Base-by-base conservation (phyloP, 345 rosid species). In the Alliaria petiolata region DNA sequence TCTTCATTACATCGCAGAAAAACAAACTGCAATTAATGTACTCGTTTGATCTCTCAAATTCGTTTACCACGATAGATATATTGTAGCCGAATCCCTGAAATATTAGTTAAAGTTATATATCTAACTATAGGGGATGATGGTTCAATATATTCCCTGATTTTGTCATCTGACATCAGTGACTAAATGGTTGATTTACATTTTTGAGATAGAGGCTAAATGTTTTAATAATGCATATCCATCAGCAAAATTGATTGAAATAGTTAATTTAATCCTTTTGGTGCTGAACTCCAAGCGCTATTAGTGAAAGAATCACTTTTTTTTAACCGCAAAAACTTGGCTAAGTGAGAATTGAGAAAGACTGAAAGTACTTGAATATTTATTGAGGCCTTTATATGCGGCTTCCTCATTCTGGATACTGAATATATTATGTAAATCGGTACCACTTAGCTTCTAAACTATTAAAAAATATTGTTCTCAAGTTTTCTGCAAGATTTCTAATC, bases 301-400 rank as follows among this genome's bases (percentile, higher is more conserved):
- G 57, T 46, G 39, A n/a, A n/a, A n/a, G n/a, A n/a, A n/a, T n/a
- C n/a, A n/a, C n/a, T n/a, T n/a, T n/a, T n/a, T n/a, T n/a, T n/a
- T n/a, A n/a, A n/a, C n/a, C n/a, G n/a, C n/a, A n/a, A n/a, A n/a
- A n/a, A n/a, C n/a, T n/a, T n/a, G n/a, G n/a, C n/a, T n/a, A n/a
- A n/a, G n/a, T n/a, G n/a, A n/a, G n/a, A n/a, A n/a, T n/a, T n/a
- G 65, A 26, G 35, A 52, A 30, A 71, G 44, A 51, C 15, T 58
- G 31, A 45, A n/a, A n/a, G n/a, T 49, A 25, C 10, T 31, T 49
- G 13, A 13, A 71, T 40, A 16, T 42, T 4, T 53, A 3, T 53
- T 12, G 4, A 42, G 56, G 22, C 7, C 54, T 54, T 63, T 14
- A 71, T 30, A 30, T 42, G 44, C 11, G 42, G 28, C 1, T 42